These are phyloP conservation scores for Amaranthus cruentus DNA, from an alignment of 148 eudicot genomes.

Conservation along the genomic window DNA sequence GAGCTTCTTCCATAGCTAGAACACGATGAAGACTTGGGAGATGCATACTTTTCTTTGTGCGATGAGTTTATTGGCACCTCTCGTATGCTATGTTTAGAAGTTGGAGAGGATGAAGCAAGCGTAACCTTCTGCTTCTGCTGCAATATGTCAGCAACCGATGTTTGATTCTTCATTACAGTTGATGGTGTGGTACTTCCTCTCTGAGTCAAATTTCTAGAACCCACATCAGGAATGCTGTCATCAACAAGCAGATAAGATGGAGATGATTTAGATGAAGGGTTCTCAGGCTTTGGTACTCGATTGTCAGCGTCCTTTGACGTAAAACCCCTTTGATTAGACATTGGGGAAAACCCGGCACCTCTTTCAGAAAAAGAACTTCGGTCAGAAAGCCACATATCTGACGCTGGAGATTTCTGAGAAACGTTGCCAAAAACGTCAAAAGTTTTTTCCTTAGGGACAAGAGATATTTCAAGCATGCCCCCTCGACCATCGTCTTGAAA, in stretches of 20 bases:
- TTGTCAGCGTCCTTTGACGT: conserved; percentile 27
- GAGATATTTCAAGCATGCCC: conserved; percentile 45
- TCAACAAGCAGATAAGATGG: conserved; percentile 15
- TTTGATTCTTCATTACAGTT: conserved; percentile 11
- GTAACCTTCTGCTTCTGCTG: conserved; percentile 18
- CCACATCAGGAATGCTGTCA: conserved; percentile 12
- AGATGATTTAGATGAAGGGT: conserved; percentile 8
- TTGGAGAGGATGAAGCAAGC: conserved; percentile 29
- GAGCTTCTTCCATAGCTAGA: conserved; percentile 21
- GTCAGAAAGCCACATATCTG: conserved; percentile 31
- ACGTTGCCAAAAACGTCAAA: conserved; percentile 30
- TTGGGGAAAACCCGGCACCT: conserved; percentile 4
- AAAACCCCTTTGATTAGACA: conserved; percentile 20
- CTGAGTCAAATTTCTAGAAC: conserved; percentile 6
- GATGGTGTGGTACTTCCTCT: conserved; percentile 12
- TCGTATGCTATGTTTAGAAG: conserved; percentile 16
- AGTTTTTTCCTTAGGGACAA: conserved; percentile 39
- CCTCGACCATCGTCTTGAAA: conserved; percentile 27
- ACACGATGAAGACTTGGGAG: conserved; percentile 20
- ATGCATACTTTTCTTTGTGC: conserved; percentile 25
- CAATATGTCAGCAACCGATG: conserved; percentile 2
- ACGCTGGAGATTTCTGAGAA: conserved; percentile 26
- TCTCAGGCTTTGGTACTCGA: conserved; percentile 18
- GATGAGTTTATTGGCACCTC: conserved; percentile 8
- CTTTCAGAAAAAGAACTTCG: conserved; percentile 37